phyloP scores from a whole-genome alignment of 2,329 filamentous ascomycete species.

The Colletotrichum viniferum region DNA sequence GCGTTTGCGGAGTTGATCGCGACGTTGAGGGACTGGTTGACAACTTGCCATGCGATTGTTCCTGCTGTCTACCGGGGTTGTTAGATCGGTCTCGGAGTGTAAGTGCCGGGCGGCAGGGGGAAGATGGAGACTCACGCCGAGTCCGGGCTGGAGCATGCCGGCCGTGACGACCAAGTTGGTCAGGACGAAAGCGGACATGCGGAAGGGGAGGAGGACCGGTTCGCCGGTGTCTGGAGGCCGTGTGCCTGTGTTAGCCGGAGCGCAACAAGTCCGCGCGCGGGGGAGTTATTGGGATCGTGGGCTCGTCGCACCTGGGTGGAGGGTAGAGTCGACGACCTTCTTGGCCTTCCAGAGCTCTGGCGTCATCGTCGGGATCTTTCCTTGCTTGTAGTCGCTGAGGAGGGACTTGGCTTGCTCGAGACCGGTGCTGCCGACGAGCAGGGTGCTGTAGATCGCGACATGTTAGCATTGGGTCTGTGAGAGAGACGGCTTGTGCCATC shows the following conservation, averaged over 20 bases:
- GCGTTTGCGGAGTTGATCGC: constrained; percentile 97
- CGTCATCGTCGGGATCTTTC: constrained; percentile 79
- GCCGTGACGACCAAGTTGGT: constrained; percentile 94
- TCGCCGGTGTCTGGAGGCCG: constrained; percentile 78
- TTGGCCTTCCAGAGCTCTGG: constrained; percentile 93
- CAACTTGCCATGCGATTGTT: constrained; percentile 91
- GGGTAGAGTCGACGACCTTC: constrained; percentile 94
- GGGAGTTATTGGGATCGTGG: neutral
- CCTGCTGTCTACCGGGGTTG: constrained; percentile 67
- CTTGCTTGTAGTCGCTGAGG: constrained; percentile 85
- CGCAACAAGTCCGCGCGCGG: neutral
- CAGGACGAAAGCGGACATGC: constrained; percentile 95
- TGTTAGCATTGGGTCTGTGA: neutral
- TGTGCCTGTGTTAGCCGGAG: constrained; percentile 8
- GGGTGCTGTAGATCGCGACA: constrained; percentile 63
- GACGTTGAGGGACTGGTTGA: constrained; percentile 97
- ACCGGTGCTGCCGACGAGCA: constrained; percentile 78
- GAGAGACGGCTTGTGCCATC: neutral
- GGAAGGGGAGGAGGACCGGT: constrained; percentile 91
- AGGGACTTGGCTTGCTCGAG: constrained; percentile 86
- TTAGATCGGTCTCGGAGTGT: constrained; percentile 8
- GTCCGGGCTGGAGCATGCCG: constrained; percentile 93
- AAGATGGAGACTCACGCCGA: constrained; percentile 60
- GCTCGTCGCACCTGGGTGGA: constrained; percentile 79
- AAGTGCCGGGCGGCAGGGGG: neutral